Percentiles rank a stretch among this genome's conserved stretches.
Evolutionary conservation across 2,329 filamentous ascomycete genomes (phyloP).

Genomic region (Fusarium sp.): DNA sequence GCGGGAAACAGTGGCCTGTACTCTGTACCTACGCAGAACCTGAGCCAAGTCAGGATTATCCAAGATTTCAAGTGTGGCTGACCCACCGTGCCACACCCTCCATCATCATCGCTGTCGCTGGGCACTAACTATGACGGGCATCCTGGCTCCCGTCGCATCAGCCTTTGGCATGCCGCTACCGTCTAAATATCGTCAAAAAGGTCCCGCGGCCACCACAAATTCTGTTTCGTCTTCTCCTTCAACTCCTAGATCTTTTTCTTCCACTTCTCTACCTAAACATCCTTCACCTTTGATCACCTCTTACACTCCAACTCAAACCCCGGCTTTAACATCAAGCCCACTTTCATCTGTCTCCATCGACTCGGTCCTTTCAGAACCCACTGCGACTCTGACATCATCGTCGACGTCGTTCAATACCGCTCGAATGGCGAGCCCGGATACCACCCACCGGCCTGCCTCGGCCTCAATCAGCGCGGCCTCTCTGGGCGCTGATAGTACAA

Average conservation of each 20-base stretch:
- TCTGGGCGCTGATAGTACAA: conserved; percentile 12
- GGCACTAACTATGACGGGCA: conserved; percentile 46
- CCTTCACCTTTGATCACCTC: conserved; percentile 22
- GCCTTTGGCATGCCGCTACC: conserved; percentile 50
- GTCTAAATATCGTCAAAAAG: conserved; percentile 44
- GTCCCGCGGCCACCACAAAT: conserved; percentile 24
- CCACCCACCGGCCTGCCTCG: conserved; percentile 18
- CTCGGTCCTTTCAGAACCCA: conserved; percentile 36
- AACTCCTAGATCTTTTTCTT: conserved; percentile 22
- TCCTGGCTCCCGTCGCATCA: conserved; percentile 49
- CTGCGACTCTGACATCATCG: conserved; percentile 34
- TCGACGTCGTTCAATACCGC: conserved; percentile 11
- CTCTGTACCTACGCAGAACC: background rate
- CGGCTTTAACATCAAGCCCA: conserved; percentile 5
- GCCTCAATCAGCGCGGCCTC: conserved; percentile 8
- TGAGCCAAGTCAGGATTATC: conserved; percentile 22
- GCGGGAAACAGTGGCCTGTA: conserved; percentile 1
- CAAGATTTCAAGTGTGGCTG: conserved; percentile 37
- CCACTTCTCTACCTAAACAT: conserved; percentile 19
- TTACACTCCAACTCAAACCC: background rate
- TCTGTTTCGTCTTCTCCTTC: conserved; percentile 33
- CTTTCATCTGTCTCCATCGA: conserved; percentile 35
- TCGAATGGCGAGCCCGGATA: conserved; percentile 28
- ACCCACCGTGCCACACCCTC: conserved; percentile 38
- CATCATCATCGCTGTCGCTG: conserved; percentile 19